These are phyloP conservation scores for Acanthochlamys bracteata DNA, from an alignment of 106 monocot genomes.

Conservation along the genomic window DNA sequence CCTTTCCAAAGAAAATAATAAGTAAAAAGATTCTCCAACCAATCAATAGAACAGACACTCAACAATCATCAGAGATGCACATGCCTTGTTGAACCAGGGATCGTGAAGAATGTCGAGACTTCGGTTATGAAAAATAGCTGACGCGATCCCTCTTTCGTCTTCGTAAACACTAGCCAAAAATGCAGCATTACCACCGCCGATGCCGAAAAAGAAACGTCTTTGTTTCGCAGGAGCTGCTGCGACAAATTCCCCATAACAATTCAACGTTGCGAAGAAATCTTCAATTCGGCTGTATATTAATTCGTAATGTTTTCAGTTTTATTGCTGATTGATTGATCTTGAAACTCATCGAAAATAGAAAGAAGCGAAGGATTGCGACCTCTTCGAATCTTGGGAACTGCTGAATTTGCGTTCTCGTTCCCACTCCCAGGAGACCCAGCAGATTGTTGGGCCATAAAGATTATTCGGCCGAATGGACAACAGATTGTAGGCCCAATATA, in stretches of 20 bases:
- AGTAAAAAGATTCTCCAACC: neutral
- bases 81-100: slow-evolving; percentile 95
- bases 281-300: no score
- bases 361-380: no score
- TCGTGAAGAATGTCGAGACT: slow-evolving; percentile 95
- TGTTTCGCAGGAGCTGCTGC: slow-evolving; percentile 13
- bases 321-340: no score
- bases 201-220: slow-evolving; percentile 3
- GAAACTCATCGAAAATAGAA: no score
- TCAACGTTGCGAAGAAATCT: no score
- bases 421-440: no score
- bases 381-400: no score
- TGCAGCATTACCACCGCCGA: slow-evolving; percentile 8
- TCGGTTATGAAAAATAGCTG: slow-evolving; percentile 72
- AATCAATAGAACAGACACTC: neutral
- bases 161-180: slow-evolving; percentile 1
- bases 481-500: no score
- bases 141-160: slow-evolving; percentile 49
- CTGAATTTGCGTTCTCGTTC: no score
- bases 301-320: no score
- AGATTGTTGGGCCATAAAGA: no score
- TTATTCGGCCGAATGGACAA: no score
- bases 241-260: neutral
- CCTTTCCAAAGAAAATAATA: slow-evolving; percentile 25
- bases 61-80: neutral